Conservation (phyloP, 2,329 filamentous ascomycete genomes). For the Colletotrichum sidae region DNA sequence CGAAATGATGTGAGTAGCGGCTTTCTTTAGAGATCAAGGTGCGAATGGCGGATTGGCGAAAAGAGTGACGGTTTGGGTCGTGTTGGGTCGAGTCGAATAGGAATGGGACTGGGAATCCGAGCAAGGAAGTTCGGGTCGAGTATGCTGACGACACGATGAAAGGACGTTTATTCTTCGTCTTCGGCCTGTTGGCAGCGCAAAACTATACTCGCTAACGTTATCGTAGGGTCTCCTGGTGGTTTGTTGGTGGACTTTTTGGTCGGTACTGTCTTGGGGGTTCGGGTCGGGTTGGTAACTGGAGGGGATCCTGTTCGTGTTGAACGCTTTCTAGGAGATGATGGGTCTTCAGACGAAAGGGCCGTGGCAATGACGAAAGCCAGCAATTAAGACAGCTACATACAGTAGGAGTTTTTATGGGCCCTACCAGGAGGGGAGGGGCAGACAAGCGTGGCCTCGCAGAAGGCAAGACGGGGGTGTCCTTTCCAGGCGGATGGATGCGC, state of each 20-base stretch:
- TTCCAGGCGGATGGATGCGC: background rate
- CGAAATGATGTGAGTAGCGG: background rate
- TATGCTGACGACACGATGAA: no score
- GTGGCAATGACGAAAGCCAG: constrained; percentile 37
- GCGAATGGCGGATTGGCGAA: no score
- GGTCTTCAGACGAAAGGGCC: constrained; percentile 36
- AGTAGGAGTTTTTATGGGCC: constrained; percentile 35
- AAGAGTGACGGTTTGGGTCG: no score
- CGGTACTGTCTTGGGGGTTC: background rate
- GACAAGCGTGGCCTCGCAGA: constrained; percentile 6
- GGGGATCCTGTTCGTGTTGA: constrained; percentile 1
- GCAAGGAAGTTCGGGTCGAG: no score
- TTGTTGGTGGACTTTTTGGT: background rate
- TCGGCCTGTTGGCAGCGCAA: no score
- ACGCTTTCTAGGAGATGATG: constrained; percentile 23
- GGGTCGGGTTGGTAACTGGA: constrained; percentile 1
- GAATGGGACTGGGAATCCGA: no score
- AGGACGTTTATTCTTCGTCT: no score
- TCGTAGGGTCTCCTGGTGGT: background rate
- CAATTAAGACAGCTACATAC: constrained; percentile 26
- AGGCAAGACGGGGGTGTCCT: constrained; percentile 25
- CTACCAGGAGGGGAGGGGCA: constrained; percentile 32
- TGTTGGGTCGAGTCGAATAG: no score
- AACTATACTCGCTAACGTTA: background rate
- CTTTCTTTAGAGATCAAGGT: no score